Conservation (phyloP, 495 filamentous ascomycete genomes). For the Penicillium soppii region DNA sequence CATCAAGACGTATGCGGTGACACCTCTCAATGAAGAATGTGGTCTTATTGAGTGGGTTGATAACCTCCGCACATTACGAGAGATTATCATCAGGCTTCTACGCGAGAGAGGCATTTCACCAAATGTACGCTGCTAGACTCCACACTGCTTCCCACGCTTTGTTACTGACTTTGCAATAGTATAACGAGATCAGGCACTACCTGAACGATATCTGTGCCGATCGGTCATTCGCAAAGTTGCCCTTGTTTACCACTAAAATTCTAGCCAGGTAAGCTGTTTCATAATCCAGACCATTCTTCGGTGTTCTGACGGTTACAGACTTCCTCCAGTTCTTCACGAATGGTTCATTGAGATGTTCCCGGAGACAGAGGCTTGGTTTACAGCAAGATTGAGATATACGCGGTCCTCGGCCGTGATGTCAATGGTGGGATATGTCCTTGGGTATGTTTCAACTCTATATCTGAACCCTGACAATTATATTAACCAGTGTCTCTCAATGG, state of each 20-base stretch:
- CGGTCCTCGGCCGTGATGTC: conserved; percentile 96
- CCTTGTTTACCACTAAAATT: conserved; percentile 69
- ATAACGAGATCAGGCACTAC: conserved; percentile 54
- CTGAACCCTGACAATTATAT: background rate
- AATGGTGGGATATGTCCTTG: conserved; percentile 92
- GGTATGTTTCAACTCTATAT: conserved; percentile 36
- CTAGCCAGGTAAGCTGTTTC: conserved; percentile 38
- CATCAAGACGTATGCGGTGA: conserved; percentile 96
- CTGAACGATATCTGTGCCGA: conserved; percentile 58
- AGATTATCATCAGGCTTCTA: conserved; percentile 80
- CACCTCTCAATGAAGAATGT: conserved; percentile 95
- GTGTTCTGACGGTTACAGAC: conserved; percentile 40
- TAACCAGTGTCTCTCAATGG: conserved; percentile 7
- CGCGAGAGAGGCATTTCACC: conserved; percentile 63
- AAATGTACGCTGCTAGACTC: conserved; percentile 39
- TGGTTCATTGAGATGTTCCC: conserved; percentile 97
- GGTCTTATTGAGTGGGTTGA: conserved; percentile 99
- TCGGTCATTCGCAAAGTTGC: conserved; percentile 43
- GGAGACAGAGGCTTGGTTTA: conserved; percentile 88
- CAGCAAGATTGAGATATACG: conserved; percentile 85
- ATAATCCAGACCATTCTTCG: background rate
- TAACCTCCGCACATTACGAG: conserved; percentile 86
- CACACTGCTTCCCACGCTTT: background rate
- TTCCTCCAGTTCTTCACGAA: conserved; percentile 80
- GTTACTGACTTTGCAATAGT: conserved; percentile 36